Conservation (phyloP, 345 rosid species). For the Eucalyptus pumila region DNA sequence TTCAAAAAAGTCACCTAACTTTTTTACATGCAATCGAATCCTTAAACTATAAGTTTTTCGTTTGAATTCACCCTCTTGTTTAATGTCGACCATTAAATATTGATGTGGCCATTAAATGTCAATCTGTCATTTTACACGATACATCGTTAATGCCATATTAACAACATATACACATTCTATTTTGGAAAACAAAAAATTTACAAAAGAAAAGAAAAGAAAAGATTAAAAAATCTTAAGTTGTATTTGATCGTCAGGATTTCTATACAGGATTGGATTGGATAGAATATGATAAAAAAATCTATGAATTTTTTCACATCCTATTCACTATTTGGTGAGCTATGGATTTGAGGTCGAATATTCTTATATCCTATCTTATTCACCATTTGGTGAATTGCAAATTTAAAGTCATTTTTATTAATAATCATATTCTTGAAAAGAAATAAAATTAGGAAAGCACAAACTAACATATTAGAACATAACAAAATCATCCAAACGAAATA, state of each 20-base stretch:
- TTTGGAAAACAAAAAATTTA: neutral
- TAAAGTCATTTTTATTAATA: too few species aligned
- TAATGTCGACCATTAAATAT: neutral
- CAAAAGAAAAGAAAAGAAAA: neutral
- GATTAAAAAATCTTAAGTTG: neutral
- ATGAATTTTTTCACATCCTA: neutral
- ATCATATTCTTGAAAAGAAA: too few species aligned
- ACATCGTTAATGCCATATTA: neutral
- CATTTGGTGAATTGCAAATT: fast-evolving
- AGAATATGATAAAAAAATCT: too few species aligned
- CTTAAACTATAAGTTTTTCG: neutral
- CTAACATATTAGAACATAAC: too few species aligned
- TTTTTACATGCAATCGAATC: too few species aligned
- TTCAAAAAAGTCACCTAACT: neutral
- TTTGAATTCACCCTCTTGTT: neutral
- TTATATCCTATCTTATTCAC: too few species aligned
- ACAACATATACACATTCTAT: neutral
- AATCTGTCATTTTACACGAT: neutral
- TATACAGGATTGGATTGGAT: fast-evolving
- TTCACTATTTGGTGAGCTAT: neutral
- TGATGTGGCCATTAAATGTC: neutral
- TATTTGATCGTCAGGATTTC: fast-evolving
- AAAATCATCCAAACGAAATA: too few species aligned
- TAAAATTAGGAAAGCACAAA: too few species aligned
- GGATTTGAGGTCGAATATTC: too few species aligned